Conservation (phyloP, 2,329 filamentous ascomycete species). For the Verticillium longisporum region DNA sequence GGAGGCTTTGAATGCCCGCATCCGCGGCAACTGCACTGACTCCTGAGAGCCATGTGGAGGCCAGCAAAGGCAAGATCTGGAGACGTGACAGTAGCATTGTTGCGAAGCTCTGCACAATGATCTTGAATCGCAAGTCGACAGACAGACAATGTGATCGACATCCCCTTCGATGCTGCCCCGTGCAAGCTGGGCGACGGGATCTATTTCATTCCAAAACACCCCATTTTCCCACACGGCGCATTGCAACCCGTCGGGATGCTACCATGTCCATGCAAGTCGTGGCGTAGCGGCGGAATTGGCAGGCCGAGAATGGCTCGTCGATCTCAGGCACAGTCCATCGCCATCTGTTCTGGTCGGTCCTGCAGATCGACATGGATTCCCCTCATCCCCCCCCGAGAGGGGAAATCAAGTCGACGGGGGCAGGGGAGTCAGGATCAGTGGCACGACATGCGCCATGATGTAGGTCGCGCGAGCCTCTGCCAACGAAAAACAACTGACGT, state of each 20-base stretch:
- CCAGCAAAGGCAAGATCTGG: constrained; percentile 2
- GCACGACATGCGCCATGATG: background rate
- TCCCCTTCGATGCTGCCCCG: constrained; percentile 1
- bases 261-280: background rate
- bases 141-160: background rate
- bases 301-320: constrained; percentile 6
- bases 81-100: constrained; percentile 8
- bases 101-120: background rate
- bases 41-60: background rate
- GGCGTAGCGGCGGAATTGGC: constrained; percentile 8
- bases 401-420: no score
- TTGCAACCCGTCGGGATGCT: background rate
- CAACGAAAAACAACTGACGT: background rate
- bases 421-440: background rate
- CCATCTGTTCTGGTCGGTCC: constrained; percentile 21
- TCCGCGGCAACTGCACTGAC: constrained; percentile 2
- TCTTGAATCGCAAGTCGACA: background rate
- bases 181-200: background rate
- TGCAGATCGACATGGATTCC: background rate
- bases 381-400: background rate
- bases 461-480: background rate
- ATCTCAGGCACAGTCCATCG: constrained; percentile 41
- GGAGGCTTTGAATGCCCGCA: constrained; percentile 3
- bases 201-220: background rate
- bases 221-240: background rate